Percentiles rank a stretch among this genome's conserved stretches.
Conservation (phyloP, 352 stramenopile species). For the Globisporangium yorkense region DNA sequence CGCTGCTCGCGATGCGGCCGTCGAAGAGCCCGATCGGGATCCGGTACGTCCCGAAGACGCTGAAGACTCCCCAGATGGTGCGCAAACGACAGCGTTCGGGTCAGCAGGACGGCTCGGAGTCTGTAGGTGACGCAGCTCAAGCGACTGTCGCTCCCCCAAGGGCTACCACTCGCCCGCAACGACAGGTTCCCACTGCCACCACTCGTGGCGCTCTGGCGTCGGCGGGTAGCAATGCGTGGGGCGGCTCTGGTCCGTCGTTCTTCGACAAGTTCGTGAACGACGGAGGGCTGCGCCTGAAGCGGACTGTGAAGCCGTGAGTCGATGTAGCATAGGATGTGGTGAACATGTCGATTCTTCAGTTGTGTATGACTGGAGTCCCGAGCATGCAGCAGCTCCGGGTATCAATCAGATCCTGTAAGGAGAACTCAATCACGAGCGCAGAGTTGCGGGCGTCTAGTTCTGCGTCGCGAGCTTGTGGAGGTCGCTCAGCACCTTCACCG, state of each 20-base stretch:
- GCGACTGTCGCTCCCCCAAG: neutral
- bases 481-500: conserved; percentile 68
- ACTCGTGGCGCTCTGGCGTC: conserved; percentile 21
- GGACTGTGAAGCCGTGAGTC: conserved; percentile 7
- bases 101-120: neutral
- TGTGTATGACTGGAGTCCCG: too few species aligned
- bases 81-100: conserved; percentile 10
- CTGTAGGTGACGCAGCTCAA: neutral
- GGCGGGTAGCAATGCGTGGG: conserved; percentile 7
- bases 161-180: neutral
- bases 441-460: conserved; percentile 10
- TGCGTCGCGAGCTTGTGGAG: conserved; percentile 32
- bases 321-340: neutral
- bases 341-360: neutral
- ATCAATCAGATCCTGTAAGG: neutral
- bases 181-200: conserved; percentile 19
- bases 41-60: conserved; percentile 15
- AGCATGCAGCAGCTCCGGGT: neutral
- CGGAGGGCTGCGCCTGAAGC: conserved; percentile 51
- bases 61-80: conserved; percentile 13
- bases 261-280: conserved; percentile 81
- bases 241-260: conserved; percentile 23
- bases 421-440: neutral
- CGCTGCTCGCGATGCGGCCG: conserved; percentile 16
- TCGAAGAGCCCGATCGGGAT: conserved; percentile 18